These are phyloP conservation scores for Pythium scleroteichum DNA, from an alignment of 352 stramenopile species.

Conservation along the genomic window DNA sequence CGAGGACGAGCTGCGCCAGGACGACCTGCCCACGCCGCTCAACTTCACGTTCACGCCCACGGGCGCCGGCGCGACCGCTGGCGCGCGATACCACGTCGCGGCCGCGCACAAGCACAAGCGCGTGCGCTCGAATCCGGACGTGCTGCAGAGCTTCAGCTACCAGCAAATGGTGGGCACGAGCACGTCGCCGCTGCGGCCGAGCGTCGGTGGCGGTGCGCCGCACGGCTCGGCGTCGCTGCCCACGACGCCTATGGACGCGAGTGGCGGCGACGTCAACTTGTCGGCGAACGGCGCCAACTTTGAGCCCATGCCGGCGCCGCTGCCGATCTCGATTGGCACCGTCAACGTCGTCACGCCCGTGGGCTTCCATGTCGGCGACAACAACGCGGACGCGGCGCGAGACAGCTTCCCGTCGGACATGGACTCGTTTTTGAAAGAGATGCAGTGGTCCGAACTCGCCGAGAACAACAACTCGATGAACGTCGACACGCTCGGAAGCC, in stretches of 20 bases:
- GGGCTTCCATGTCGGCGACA: constrained; percentile 4
- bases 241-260: constrained; percentile 23
- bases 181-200: constrained; percentile 22
- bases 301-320: constrained; percentile 23
- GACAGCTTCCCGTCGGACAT: constrained; percentile 27
- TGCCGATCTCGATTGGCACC: constrained; percentile 31
- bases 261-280: neutral
- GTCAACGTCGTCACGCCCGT: constrained; percentile 30
- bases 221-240: constrained; percentile 19
- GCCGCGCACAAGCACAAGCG: constrained; percentile 36
- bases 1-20: constrained; percentile 9
- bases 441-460: constrained; percentile 31
- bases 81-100: constrained; percentile 26
- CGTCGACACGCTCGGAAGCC: constrained; percentile 21
- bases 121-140: constrained; percentile 34
- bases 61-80: neutral
- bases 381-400: constrained; percentile 6
- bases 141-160: constrained; percentile 29
- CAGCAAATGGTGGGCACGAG: constrained; percentile 23
- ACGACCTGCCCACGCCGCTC: constrained; percentile 30
- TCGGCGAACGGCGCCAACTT: neutral
- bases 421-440: constrained; percentile 31
- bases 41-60: constrained; percentile 32
- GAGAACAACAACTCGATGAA: constrained; percentile 32
- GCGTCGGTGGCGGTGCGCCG: constrained; percentile 4